Conservation (phyloP, 371 early-diverging fungal species). For the Mortierella sp. region DNA sequence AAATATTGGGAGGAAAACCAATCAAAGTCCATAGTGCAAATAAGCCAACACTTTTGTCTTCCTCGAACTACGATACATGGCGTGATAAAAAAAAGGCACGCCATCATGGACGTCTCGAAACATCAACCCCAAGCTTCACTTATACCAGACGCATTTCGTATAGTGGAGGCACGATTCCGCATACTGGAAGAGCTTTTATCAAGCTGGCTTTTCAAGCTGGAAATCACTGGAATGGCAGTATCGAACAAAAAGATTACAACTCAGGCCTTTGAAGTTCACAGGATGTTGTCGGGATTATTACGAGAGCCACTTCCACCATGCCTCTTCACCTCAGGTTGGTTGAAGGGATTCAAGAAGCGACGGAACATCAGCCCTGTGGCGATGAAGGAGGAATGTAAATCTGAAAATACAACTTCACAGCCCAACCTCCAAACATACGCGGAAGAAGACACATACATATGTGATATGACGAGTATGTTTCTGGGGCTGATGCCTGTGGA, state of each 20-base stretch:
- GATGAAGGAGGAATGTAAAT: neutral
- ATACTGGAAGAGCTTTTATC: constrained; percentile 11
- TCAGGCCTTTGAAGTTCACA: constrained; percentile 9
- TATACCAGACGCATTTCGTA: neutral
- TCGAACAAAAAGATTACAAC: constrained; percentile 3
- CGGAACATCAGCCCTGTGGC: neutral
- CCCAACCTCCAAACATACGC: neutral
- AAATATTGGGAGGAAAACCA: neutral
- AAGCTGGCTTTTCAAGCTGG: neutral
- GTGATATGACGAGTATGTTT: constrained; percentile 13
- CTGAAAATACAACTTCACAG: neutral
- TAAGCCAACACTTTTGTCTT: neutral
- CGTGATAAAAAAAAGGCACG: neutral
- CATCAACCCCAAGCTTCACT: neutral
- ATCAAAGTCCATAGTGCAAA: neutral
- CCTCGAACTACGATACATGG: constrained; percentile 2
- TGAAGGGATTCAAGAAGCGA: constrained; percentile 5
- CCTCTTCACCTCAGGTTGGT: constrained; percentile 12
- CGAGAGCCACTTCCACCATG: constrained; percentile 5
- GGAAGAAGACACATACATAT: neutral
- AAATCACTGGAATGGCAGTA: neutral
- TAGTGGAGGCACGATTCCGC: neutral
- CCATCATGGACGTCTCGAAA: neutral
- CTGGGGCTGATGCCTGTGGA: neutral
- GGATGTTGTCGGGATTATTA: constrained; percentile 5